phyloP scores from a whole-genome alignment of 2,329 filamentous ascomycete species.

The Zalaria obscura region DNA sequence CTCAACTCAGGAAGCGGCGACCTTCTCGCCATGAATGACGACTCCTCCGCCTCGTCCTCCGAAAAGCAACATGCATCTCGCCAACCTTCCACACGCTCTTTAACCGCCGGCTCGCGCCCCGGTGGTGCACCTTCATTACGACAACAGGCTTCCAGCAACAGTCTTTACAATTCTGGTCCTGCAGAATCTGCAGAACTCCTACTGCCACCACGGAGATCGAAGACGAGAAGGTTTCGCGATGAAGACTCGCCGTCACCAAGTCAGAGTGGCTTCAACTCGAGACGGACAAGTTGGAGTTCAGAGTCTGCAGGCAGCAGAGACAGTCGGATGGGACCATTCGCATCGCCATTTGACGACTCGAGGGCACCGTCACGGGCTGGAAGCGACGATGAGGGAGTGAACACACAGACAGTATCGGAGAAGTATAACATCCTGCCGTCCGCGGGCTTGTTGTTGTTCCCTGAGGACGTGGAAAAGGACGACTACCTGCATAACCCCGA shows the following conservation, averaged over 20 bases:
- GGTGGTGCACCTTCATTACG: constrained; percentile 20
- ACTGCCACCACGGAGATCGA: constrained; percentile 34
- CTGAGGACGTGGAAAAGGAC: constrained; percentile 60
- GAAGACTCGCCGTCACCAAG: constrained; percentile 38
- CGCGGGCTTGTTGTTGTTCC: constrained; percentile 51
- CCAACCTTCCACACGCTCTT: constrained; percentile 28
- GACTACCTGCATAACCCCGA: constrained; percentile 60
- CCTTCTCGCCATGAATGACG: constrained; percentile 25
- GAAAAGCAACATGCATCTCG: constrained; percentile 22
- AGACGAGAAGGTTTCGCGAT: constrained; percentile 36
- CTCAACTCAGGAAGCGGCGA: constrained; percentile 48
- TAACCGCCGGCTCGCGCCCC: constrained; percentile 24
- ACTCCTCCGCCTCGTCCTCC: constrained; percentile 14
- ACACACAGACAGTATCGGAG: constrained; percentile 58
- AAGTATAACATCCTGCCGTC: constrained; percentile 61
- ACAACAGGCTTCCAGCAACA: constrained; percentile 11
- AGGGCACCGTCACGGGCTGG: constrained; percentile 42
- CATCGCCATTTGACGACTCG: constrained; percentile 46
- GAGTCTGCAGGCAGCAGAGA: constrained; percentile 39
- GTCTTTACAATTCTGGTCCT: constrained; percentile 21
- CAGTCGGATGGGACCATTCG: constrained; percentile 35
- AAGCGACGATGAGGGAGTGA: constrained; percentile 52
- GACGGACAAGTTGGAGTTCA: constrained; percentile 52
- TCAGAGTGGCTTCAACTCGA: constrained; percentile 39
- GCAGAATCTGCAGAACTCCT: constrained; percentile 35